Conservation (phyloP, 2,329 filamentous ascomycete genomes). For the Trichothecium sympodiale region DNA sequence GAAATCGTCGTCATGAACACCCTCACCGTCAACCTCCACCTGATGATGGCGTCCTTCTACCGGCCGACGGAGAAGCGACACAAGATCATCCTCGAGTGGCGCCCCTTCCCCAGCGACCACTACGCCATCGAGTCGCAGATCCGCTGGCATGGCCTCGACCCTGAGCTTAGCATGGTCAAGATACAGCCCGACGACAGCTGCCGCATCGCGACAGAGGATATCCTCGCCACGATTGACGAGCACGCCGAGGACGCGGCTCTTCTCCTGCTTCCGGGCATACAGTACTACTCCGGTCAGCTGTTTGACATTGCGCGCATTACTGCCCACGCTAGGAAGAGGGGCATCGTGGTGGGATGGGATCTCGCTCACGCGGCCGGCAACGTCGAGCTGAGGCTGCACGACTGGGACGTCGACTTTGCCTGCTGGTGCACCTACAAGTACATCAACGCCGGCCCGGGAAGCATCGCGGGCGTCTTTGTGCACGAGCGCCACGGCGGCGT, state of each 20-base stretch:
- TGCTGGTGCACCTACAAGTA: slow-evolving; percentile 96
- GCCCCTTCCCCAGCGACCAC: slow-evolving; percentile 81
- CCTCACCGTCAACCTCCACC: slow-evolving; percentile 69
- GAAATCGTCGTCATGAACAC: slow-evolving; percentile 88
- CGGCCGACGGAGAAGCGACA: slow-evolving; percentile 49
- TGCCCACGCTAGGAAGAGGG: slow-evolving; percentile 57
- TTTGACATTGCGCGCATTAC: slow-evolving; percentile 79
- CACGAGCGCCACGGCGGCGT: slow-evolving; percentile 62
- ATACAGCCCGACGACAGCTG: slow-evolving; percentile 49
- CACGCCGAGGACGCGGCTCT: slow-evolving; percentile 65
- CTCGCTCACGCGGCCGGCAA: slow-evolving; percentile 81
- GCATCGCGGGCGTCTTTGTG: slow-evolving; percentile 71
- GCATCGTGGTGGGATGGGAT: slow-evolving; percentile 75
- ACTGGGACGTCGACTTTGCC: slow-evolving; percentile 87
- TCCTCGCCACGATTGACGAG: slow-evolving; percentile 62
- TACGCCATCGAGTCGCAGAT: slow-evolving; percentile 81
- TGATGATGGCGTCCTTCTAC: slow-evolving; percentile 80
- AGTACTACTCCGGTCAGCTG: slow-evolving; percentile 85
- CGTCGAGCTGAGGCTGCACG: slow-evolving; percentile 66
- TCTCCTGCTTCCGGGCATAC: slow-evolving; percentile 73
- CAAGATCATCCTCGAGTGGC: slow-evolving; percentile 83
- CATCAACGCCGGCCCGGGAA: slow-evolving; percentile 73
- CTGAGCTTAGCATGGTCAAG: slow-evolving; percentile 59
- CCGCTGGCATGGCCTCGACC: slow-evolving; percentile 54
- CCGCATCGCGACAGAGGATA: slow-evolving; percentile 59